phyloP scores from a whole-genome alignment of 305 asterid genomes.

The Fraxinus latifolia region DNA sequence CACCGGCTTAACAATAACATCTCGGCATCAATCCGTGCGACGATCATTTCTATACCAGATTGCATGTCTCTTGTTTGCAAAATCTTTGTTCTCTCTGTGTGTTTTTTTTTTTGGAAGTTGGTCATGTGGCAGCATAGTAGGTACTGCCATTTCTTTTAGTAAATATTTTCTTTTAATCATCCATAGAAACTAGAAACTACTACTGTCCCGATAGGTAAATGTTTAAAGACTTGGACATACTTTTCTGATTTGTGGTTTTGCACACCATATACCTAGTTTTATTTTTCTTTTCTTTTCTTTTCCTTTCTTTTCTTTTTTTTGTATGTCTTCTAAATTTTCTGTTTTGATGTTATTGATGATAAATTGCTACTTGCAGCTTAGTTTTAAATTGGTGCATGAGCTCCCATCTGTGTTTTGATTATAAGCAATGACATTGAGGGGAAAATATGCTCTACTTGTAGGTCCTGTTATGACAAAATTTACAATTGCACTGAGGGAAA shows the following conservation, averaged over 20 bases:
- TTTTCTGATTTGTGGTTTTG: conserved; percentile 8
- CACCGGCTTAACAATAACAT: neutral
- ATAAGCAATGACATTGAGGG: conserved; percentile 17
- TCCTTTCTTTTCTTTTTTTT: neutral
- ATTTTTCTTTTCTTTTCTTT: neutral
- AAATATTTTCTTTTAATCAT: neutral
- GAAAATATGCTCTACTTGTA: conserved; percentile 35
- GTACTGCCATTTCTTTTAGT: neutral
- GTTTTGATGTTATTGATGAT: conserved; percentile 6
- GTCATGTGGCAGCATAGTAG: neutral
- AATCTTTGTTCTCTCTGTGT: neutral
- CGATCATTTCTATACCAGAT: neutral
- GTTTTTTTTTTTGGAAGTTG: neutral
- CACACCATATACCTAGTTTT: neutral
- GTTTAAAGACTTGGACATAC: neutral
- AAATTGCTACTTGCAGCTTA: conserved; percentile 10
- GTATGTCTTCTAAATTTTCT: neutral
- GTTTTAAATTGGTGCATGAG: conserved; percentile 14
- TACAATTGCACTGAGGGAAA: conserved; percentile 96
- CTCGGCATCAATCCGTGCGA: neutral
- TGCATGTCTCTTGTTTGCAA: neutral
- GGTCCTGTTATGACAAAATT: conserved; percentile 99
- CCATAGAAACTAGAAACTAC: neutral
- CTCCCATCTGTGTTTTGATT: conserved; percentile 12
- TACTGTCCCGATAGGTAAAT: neutral